Percentiles rank a stretch among this genome's conserved stretches.
Conservation (phyloP, 179 eudicot species). For the Vitellaria paradoxa region DNA sequence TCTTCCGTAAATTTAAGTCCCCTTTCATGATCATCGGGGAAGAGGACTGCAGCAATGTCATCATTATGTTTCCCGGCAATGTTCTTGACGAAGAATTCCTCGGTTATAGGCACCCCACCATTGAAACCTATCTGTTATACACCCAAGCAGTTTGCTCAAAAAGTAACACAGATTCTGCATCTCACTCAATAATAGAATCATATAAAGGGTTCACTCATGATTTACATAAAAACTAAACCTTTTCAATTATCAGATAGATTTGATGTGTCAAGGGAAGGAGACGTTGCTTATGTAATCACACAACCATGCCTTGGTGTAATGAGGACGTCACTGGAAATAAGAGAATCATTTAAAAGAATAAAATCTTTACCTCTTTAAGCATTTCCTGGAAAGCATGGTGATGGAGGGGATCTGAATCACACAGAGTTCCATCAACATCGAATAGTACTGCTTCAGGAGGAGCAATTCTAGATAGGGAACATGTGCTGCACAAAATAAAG, state of each 20-base stretch:
- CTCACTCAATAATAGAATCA: not conserved
- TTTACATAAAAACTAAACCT: not conserved
- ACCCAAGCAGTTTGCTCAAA: slow-evolving; percentile 1
- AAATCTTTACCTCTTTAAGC: slow-evolving; percentile 65
- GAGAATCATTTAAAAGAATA: not conserved
- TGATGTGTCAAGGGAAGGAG: not conserved
- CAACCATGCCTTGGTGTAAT: not conserved
- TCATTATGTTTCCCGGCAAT: slow-evolving; percentile 84
- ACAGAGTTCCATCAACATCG: slow-evolving; percentile 87
- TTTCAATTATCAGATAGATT: not conserved
- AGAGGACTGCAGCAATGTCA: slow-evolving; percentile 61
- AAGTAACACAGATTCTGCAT: not conserved
- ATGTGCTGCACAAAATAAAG: slow-evolving; percentile 34
- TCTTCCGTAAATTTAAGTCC: slow-evolving; percentile 69
- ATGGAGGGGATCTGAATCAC: slow-evolving; percentile 93
- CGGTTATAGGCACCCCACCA: slow-evolving; percentile 66
- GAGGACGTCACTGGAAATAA: not conserved
- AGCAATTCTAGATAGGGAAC: slow-evolving; percentile 60
- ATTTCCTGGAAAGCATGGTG: slow-evolving; percentile 65
- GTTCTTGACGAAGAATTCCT: slow-evolving; percentile 59
- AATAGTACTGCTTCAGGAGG: slow-evolving; percentile 80
- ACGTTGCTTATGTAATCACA: no score
- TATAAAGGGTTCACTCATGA: slow-evolving; percentile 1
- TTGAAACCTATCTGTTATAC: slow-evolving; percentile 71
- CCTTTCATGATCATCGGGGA: slow-evolving; percentile 70